These are phyloP conservation scores for Spathaspora sp. DNA, from an alignment of 805 yeast genomes.

Conservation along the genomic window DNA sequence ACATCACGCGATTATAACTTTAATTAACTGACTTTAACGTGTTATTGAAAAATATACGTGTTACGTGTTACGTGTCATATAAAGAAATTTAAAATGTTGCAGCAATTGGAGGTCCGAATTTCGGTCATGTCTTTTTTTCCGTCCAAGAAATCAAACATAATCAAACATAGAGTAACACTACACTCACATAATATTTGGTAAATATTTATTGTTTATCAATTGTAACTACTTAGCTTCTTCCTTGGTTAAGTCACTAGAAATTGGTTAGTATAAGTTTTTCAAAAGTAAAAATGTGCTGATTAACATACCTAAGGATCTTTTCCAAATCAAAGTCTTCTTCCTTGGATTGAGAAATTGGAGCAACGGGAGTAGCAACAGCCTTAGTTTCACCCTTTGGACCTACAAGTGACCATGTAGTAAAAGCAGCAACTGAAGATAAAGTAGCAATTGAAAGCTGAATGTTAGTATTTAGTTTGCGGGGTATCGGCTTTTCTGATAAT, in stretches of 20 bases:
- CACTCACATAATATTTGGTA: background rate
- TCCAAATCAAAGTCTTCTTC: slow-evolving; percentile 44
- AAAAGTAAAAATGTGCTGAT: background rate
- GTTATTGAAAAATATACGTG: no score
- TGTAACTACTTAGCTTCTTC: slow-evolving; percentile 33
- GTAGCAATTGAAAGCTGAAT: slow-evolving; percentile 38
- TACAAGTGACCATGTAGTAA: slow-evolving; percentile 12
- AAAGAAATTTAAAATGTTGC: background rate
- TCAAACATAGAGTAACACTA: background rate
- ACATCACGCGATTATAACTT: no score
- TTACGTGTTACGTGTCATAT: no score
- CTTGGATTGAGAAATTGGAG: slow-evolving; percentile 19
- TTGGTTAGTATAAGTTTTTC: slow-evolving; percentile 14
- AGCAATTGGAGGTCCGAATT: background rate
- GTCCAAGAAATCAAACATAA: background rate
- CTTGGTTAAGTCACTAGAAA: slow-evolving; percentile 36
- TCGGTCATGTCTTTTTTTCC: background rate
- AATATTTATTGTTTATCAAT: background rate
- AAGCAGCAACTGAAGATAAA: slow-evolving; percentile 35
- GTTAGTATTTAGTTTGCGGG: background rate
- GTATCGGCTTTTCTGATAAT: slow-evolving; percentile 8
- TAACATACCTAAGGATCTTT: slow-evolving; percentile 39
- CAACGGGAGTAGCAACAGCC: slow-evolving; percentile 20
- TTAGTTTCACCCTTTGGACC: slow-evolving; percentile 24
- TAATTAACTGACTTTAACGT: no score